Evolutionary conservation across 2,329 filamentous ascomycete genomes (phyloP).

Genomic region (Trichoderma afroharzianum): DNA sequence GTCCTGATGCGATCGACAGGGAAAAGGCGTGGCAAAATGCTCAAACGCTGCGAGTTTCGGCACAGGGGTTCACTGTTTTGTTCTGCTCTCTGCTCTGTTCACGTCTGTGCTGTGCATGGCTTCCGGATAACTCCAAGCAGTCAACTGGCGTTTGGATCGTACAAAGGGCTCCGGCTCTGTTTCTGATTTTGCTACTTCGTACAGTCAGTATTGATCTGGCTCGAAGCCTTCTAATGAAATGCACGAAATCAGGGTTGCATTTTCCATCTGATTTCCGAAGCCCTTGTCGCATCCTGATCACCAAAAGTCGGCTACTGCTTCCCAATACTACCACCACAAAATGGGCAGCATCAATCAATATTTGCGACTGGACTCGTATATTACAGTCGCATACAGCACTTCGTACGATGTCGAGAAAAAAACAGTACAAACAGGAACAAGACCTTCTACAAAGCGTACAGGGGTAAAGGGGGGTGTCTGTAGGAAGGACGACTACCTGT

Average conservation of each 20-base stretch:
- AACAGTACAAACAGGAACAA: neutral
- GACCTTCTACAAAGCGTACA: neutral
- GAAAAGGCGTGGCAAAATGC: neutral
- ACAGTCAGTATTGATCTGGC: neutral
- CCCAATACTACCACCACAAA: neutral
- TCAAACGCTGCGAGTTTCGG: constrained; percentile 12
- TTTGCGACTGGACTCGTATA: neutral
- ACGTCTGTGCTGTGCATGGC: no score
- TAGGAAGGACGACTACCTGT: neutral
- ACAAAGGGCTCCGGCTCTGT: neutral
- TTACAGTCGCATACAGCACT: neutral
- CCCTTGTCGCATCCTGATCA: constrained; percentile 1
- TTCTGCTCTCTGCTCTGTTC: no score
- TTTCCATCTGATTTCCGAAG: neutral
- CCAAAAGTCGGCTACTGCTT: neutral
- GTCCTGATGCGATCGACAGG: neutral
- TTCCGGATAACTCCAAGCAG: no score
- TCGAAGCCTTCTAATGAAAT: neutral
- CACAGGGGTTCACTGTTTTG: neutral
- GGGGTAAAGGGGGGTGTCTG: neutral
- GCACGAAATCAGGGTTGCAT: neutral
- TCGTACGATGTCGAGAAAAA: neutral
- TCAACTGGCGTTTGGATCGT: neutral
- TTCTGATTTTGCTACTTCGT: neutral
- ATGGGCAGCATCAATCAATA: neutral